phyloP scores from a whole-genome alignment of 108 stramenopile genomes.

The Chaetoceros muelleri region DNA sequence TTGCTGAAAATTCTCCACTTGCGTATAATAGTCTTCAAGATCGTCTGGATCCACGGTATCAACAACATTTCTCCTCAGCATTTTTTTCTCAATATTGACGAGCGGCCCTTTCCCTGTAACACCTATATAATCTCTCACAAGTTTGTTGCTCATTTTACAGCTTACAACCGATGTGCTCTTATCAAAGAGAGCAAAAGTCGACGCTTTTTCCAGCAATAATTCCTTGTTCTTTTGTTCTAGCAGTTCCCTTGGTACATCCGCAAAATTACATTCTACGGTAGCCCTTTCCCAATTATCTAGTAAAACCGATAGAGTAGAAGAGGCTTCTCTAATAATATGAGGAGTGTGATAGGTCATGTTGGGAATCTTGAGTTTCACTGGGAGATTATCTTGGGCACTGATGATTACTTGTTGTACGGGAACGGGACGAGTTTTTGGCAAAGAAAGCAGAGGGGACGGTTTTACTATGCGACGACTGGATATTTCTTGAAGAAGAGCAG shows the following conservation, averaged over 20 bases:
- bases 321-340: not conserved
- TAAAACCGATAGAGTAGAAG: not conserved
- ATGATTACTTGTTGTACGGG: too few species aligned
- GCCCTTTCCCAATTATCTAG: conserved; percentile 29
- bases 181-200: conserved; percentile 66
- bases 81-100: conserved; percentile 48
- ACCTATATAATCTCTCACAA: conserved; percentile 62
- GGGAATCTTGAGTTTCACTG: too few species aligned
- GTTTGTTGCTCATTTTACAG: conserved; percentile 56
- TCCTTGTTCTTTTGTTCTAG: conserved; percentile 73
- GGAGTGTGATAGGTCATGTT: too few species aligned
- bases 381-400: too few species aligned
- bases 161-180: conserved; percentile 50
- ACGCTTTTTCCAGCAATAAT: conserved; percentile 59
- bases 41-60: conserved; percentile 40
- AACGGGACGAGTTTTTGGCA: too few species aligned
- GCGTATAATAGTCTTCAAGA: conserved; percentile 46
- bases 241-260: conserved; percentile 73
- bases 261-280: conserved; percentile 66
- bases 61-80: conserved; percentile 32
- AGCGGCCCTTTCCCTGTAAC: conserved; percentile 65
- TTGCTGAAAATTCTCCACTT: conserved; percentile 47
- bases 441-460: too few species aligned
- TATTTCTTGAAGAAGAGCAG: too few species aligned
- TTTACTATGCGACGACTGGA: too few species aligned